Base-by-base conservation (phyloP, 2,329 filamentous ascomycete species). In the Akanthomyces dipterigenus region DNA sequence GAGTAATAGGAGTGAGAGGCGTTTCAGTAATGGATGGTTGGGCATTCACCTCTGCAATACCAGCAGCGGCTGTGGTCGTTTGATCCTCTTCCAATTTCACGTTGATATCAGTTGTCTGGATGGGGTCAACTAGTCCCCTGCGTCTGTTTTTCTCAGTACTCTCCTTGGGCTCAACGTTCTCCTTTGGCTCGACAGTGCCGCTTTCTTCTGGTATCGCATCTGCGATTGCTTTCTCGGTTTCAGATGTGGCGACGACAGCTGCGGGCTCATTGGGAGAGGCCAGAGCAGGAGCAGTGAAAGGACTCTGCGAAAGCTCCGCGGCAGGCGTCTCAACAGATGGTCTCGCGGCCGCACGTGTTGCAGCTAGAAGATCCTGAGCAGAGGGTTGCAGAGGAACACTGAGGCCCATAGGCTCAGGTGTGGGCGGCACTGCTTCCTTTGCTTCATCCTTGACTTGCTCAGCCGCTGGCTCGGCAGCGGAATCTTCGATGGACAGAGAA, bases 51-150 rank as follows among this genome's bases (percentile, higher is more conserved):
- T 60, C 22, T 9, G 22, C 26, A 36, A 40, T 28, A 43, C 54
- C 45, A 20, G 62, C 28, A 89, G 83, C 16, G 84, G 88, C 46
- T 89, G 58, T 48, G 11, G 40, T 14, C 14, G 31, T 40, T 26
- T 7, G 20, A 18, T 36, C 48, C 24, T 53, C 28, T 1, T 46
- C 50, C 8, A 16, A 28, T 11, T 53, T n/a, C 26, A 24, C 24
- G 11, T 54, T 49, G 22, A 54, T 60, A 28, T 20, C 84, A n/a
- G 92, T 76, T 3, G 82, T 85, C 42, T 74, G 76, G 56, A 89
- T 87, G 20, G 84, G 83, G 31, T 87, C 82, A 22, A 82, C 69
- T 11, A 68, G 60, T 20, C 70, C 65, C 61, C 71, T 77, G 38
- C 60, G 60, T 31, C 49, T 61, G 50, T 55, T 50, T 28, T 61